Conservation (phyloP, 768 basidiomycete genomes). For the Obba rivulosa region DNA sequence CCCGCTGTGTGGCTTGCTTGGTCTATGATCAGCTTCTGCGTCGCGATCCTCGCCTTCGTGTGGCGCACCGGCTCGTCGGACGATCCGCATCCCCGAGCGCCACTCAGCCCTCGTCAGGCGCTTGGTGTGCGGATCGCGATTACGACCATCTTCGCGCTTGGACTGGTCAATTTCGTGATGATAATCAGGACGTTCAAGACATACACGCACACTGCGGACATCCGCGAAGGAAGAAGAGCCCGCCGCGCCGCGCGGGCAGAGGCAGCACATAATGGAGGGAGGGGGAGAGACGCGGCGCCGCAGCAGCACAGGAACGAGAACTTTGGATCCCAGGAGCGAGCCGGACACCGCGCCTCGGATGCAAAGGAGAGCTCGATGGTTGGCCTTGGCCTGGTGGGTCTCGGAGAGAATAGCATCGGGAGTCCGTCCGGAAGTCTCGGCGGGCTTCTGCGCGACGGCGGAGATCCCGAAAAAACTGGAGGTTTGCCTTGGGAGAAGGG, state of each 20-base stretch:
- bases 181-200: conserved; percentile 58
- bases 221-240: conserved; percentile 6
- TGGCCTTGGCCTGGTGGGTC: conserved; percentile 13
- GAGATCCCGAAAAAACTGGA: conserved; percentile 15
- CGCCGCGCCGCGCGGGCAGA: conserved; percentile 7
- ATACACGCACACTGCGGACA: conserved; percentile 31
- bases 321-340: conserved; percentile 4
- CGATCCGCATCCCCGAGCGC: conserved; percentile 26
- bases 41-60: conserved; percentile 58
- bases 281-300: conserved; percentile 7
- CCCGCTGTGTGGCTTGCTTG: conserved; percentile 71
- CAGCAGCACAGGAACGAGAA: conserved; percentile 1
- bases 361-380: conserved; percentile 11
- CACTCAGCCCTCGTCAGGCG: conserved; percentile 33
- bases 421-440: conserved; percentile 7
- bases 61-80: conserved; percentile 54
- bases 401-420: conserved; percentile 5
- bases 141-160: conserved; percentile 48
- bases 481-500: conserved; percentile 10
- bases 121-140: conserved; percentile 52
- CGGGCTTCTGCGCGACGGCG: conserved; percentile 11
- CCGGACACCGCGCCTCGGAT: conserved; percentile 6
- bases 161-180: conserved; percentile 54
- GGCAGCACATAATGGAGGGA: conserved; percentile 8
- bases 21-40: conserved; percentile 65